phyloP scores from a whole-genome alignment of 2,329 filamentous ascomycete species.

The Epichloe baconii region DNA sequence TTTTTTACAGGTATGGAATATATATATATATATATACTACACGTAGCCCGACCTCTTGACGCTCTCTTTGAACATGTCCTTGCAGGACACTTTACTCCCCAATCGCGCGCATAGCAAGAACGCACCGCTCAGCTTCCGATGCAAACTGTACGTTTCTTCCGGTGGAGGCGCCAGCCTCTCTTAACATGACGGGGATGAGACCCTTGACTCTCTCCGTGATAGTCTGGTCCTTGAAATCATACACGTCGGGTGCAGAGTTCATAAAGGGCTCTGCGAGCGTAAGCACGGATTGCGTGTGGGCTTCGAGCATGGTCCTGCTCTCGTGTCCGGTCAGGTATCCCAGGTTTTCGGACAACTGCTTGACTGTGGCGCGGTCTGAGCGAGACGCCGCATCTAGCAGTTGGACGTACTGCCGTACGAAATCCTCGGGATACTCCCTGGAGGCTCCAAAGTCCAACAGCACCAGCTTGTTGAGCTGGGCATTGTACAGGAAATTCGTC shows the following conservation, averaged over 20 bases:
- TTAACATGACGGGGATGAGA: constrained; percentile 86
- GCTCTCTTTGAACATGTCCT: constrained; percentile 60
- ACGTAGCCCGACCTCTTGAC: constrained; percentile 24
- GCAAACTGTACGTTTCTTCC: constrained; percentile 93
- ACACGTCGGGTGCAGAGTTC: constrained; percentile 60
- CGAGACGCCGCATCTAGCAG: constrained; percentile 70
- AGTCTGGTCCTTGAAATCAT: constrained; percentile 88
- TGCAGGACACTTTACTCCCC: constrained; percentile 70
- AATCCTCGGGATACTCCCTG: constrained; percentile 67
- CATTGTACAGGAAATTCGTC: constrained; percentile 96
- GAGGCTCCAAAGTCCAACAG: constrained; percentile 93
- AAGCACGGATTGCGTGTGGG: constrained; percentile 76
- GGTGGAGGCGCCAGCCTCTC: constrained; percentile 74
- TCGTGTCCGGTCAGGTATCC: constrained; percentile 92
- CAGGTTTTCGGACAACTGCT: constrained; percentile 57
- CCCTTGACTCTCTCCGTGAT: constrained; percentile 86
- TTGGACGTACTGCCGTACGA: constrained; percentile 67
- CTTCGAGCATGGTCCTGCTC: constrained; percentile 72
- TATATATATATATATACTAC: background rate
- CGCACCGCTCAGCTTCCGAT: constrained; percentile 88
- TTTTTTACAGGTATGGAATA: no score
- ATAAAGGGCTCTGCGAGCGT: constrained; percentile 89
- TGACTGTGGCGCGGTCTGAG: constrained; percentile 50
- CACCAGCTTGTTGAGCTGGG: constrained; percentile 58
- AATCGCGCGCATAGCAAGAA: constrained; percentile 83